Base-by-base conservation (phyloP, 1,139 yeast genomes). In the Trichomonascaceae sp. region DNA sequence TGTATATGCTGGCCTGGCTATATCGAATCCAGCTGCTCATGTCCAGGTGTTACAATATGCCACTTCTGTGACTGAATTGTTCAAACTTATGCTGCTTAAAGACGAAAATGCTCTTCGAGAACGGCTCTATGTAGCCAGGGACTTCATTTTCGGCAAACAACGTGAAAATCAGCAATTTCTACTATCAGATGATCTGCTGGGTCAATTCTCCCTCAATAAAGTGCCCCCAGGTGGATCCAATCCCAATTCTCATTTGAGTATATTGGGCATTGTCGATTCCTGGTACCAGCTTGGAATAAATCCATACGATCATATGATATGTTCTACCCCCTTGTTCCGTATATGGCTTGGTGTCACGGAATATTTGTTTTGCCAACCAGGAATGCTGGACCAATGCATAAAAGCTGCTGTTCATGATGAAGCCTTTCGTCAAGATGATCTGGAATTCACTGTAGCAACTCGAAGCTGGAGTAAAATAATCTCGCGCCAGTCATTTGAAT, bases 1-100 rank as follows among this genome's bases (percentile, higher is more conserved):
- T 66, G 99, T 93, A 22, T 93, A 93, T 67, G 99, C 99, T 4
- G 99, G 99, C 0, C 76, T 93, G 63, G 97, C 98, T 10, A 91
- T 93, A 58, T 87, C 96, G 2, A 93, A 93, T 66, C 97, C 97
- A 0, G 82, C 93, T 30, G 98, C 99, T 0, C 97, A 91, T 66
- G 81, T 79, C 44, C 99, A 93, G 70, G 86, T 95, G 19, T 76
- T 88, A 57, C 98, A 91, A 68, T 93, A 91, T 67, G 87, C 98
- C 1, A 79, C 82, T 50, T 87, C 96, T 1, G 85, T 87, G 1
- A 85, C 95, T 0, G 95, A 87, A 53, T 74, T 93, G 49, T 91
- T 86, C 68, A 82, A 91, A 38, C 71, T 93, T 62, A 89, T 91
- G 88, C 79, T 91, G 45, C 85, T 84, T 61, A 84, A 86, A 17